Base-by-base conservation (phyloP, 2,329 filamentous ascomycete genomes). In the Blastomyces emzantsi region DNA sequence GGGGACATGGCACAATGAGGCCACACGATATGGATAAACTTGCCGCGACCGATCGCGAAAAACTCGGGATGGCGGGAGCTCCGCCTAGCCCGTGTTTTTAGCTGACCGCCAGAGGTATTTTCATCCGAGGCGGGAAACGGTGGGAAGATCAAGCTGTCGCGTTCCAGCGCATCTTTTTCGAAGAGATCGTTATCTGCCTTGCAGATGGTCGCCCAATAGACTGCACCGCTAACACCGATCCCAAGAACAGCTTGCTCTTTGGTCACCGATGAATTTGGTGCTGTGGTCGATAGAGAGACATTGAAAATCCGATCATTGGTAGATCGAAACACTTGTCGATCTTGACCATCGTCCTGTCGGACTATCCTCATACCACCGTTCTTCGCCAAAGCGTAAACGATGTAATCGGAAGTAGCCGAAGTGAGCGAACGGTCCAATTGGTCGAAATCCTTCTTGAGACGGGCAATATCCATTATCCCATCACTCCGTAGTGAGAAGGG, bases 401-500 rank as follows among this genome's bases (percentile, higher is more conserved):
- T 97, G 78, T 94, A 96, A 65, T 88, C 89, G 72, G 90, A 87
- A 33, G 91, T 93, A 22, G 93, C 92, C 5, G 92, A 89, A 60
- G 93, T 93, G 41, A 99, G 83, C 67, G 92, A 95, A 68, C 95
- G 90, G 73, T 99, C 94, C 66, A 97, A 88, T 78, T 97, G 94
- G 72, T 99, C 94, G 71, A 97, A 97, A 5, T 96, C 92, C 79
- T 97, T 97, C 82, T 96, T 96, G 67, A 97, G 82, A 64, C 92
- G 86, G 61, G 94, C 93, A 73, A 99, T 94, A 70, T 96, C 91
- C 81, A 96, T 90, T 70, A 96, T 87, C 54, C 88, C 84, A 68
- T 93, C 89, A 64, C 90, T 86, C 47, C 88, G 87, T 74, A 97
- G 87, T 33, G 81, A 75, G 64, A 85, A 80, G 73, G 85, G 81